Evolutionary conservation across 768 basidiomycete species (phyloP).

Genomic region (Phaeolepiota aurea): DNA sequence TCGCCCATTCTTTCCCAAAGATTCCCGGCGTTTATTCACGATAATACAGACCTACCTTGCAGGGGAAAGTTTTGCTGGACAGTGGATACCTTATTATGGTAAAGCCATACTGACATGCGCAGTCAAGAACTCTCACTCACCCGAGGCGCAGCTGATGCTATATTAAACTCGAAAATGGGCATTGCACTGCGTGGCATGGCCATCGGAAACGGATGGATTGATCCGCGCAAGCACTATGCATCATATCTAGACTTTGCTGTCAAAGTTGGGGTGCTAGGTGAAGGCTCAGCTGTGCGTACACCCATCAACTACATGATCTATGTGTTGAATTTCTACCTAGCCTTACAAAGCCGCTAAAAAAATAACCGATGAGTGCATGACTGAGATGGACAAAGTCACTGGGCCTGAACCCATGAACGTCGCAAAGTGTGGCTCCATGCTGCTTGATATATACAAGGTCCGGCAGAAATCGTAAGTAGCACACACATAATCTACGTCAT

Average conservation of each 20-base stretch:
- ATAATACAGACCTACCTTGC: conserved; percentile 86
- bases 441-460: conserved; percentile 33
- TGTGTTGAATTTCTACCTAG: no score
- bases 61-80: conserved; percentile 95
- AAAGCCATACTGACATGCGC: conserved; percentile 9
- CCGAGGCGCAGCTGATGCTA: conserved; percentile 53
- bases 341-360: conserved; percentile 37
- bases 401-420: conserved; percentile 31
- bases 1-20: conserved; percentile 9
- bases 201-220: conserved; percentile 99
- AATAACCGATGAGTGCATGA: conserved; percentile 4
- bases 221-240: conserved; percentile 80
- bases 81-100: conserved; percentile 97
- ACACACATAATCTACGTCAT: neutral
- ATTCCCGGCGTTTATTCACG: conserved; percentile 2
- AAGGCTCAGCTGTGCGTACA: conserved; percentile 52
- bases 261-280: conserved; percentile 69
- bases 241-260: conserved; percentile 83
- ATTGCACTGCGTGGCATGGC: conserved; percentile 71
- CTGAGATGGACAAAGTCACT: conserved; percentile 18
- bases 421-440: conserved; percentile 50
- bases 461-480: conserved; percentile 30
- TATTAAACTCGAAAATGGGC: conserved; percentile 52
- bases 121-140: neutral
- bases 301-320: neutral